Evolutionary conservation across 192 early-diverging fungal species (phyloP), one percentile per base, ranked within the genome.

Genomic region (Umbelopsis vinacea): DNA sequence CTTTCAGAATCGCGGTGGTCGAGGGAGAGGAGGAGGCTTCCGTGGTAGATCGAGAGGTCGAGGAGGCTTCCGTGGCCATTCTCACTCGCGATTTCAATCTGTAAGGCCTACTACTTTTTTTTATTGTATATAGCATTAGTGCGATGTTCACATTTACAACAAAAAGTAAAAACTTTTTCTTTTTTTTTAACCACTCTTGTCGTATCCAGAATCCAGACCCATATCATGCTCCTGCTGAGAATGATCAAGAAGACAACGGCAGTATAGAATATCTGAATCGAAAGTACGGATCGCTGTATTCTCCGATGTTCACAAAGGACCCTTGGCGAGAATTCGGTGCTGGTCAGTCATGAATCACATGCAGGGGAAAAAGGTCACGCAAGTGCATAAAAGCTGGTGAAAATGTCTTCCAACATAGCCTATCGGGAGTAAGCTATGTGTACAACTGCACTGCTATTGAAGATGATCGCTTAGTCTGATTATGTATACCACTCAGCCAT

Each of bases 11-110:
- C 57, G 33, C 17, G 57, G 57, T n/a, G 57, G 57, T 19, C 33
- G 57, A 37, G 57, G 57, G 8, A 63, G 57, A 63, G 57, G 57
- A 29, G 57, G 57, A 63, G 40, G 40, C 40, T 35, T 37, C 26
- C 57, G 57, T 19, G 57, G 57, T 37, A 37, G 57, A 63, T 63
- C 29, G 12, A 35, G 57, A 63, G 57, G 57, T 17, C 57, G 57
- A 19, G 26, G 29, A 19, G 29, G 33, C 2, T 63, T 37, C 17
- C 57, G 29, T 17, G 57, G 48, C 15, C 15, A 50, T n/a, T 17
- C 48, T 6, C 48, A 50, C 48, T 15, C 5, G 19, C n/a, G 15
- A n/a, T 50, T 21, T 43, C 40, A 43, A 43, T 12, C 40, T 43
- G 40, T 43, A 43, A 43, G 40, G 40, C 40, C 8, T 12, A 23